Evolutionary conservation across 768 basidiomycete genomes (phyloP), one percentile per base, ranked within the genome.

Genomic region (Crucibulum laeve): DNA sequence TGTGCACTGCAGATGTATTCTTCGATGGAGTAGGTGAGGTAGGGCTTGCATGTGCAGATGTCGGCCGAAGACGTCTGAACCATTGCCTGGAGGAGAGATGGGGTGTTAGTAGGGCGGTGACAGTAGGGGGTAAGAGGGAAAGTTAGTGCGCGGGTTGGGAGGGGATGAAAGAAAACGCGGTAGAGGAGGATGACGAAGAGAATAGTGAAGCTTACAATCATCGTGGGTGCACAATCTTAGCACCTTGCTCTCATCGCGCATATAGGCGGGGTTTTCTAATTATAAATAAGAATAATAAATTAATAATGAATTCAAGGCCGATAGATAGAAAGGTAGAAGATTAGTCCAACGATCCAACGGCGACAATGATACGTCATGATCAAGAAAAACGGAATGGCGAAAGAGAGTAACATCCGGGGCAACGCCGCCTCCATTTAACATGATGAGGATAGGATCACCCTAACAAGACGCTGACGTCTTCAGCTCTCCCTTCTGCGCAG

Each of bases 21-120:
- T 61, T 92, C 85, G 51, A 98, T 96, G 8, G 93, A 91, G 56
- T 87, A 96, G 15, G 82, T 77, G 39, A 95, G 77, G 63, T 96
- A 96, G 0, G 92, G 91, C 53, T 95, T 92, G 76, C 90, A 92
- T 0, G 90, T 91, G 57, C 87, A 91, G 53, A 91, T 92, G 52
- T 91, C 88, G 0, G 89, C 93, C 93, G 55, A 96, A 96, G 35
- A 96, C 94, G 61, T 97, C 94, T 5, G 91, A 94, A 4, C 93
- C 93, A 56, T 94, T 94, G 58, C 86, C 82, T 86, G 51, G 15
- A n/a, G 4, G 25, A 14, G n/a, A 33, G 24, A 13, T 13, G 13
- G 4, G 26, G 35, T 17, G 30, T 38, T 25, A 28, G 11, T 15
- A 32, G 28, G 11, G 28, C 28, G 11, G 28, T 11, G 15, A 32